Conservation (phyloP, 164 flowering plant genomes). For the Dillenia suffruticosa region DNA sequence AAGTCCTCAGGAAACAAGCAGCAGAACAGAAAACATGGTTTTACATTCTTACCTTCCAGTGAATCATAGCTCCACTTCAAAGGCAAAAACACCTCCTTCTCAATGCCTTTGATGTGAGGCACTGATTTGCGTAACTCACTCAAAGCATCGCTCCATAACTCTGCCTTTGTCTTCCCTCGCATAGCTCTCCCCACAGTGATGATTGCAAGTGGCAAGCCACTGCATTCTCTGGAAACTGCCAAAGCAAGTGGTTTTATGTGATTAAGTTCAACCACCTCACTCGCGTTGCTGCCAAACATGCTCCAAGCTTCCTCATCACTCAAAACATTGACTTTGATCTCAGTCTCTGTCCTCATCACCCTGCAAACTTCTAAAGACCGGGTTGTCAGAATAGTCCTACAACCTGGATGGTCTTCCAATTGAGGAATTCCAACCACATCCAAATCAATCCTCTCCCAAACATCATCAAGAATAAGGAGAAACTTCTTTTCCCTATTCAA, state of each 20-base stretch:
- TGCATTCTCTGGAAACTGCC: slow-evolving; percentile 1
- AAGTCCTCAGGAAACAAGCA: slow-evolving; percentile 4
- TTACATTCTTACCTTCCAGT: neutral
- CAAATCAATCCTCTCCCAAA: slow-evolving; percentile 20
- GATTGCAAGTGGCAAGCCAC: slow-evolving; percentile 5
- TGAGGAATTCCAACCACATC: slow-evolving; percentile 23
- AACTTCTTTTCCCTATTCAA: slow-evolving; percentile 6
- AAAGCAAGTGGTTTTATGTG: neutral
- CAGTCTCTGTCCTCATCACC: slow-evolving; percentile 16
- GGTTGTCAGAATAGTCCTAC: slow-evolving; percentile 23
- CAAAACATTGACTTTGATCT: slow-evolving; percentile 1
- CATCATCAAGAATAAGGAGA: slow-evolving; percentile 25
- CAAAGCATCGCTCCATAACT: slow-evolving; percentile 5
- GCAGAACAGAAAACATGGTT: slow-evolving; percentile 3
- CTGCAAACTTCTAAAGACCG: slow-evolving; percentile 16
- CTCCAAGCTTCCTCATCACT: slow-evolving; percentile 8
- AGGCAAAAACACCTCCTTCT: slow-evolving; percentile 1
- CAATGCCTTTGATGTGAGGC: neutral
- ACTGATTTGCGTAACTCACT: neutral
- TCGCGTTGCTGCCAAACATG: slow-evolving; percentile 4
- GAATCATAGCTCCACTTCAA: slow-evolving; percentile 9
- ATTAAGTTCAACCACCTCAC: neutral
- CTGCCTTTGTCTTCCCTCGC: slow-evolving; percentile 1
- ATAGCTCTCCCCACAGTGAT: slow-evolving; percentile 1
- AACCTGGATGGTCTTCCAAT: neutral